Conservation (phyloP, 768 basidiomycete genomes). For the Collybiopsis luxurians region DNA sequence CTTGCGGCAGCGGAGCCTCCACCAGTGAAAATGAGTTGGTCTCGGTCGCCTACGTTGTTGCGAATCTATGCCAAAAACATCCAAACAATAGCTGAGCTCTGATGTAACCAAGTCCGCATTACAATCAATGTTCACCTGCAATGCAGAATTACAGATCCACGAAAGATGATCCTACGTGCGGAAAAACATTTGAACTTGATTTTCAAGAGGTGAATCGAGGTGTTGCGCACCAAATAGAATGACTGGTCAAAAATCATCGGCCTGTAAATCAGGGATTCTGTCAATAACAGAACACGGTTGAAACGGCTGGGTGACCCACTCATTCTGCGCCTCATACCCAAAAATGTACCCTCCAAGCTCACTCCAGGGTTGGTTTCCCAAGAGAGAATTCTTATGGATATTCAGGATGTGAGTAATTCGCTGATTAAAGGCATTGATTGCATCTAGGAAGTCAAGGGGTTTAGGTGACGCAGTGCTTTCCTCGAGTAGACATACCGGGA, state of each 20-base stretch:
- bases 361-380: constrained; percentile 34
- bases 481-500: too few relatives aligned
- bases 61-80: constrained; percentile 16
- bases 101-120: too few relatives aligned
- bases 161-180: constrained; percentile 13
- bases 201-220: not conserved
- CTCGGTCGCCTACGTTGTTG: constrained; percentile 21
- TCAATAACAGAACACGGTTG: not conserved
- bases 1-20: constrained; percentile 22
- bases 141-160: constrained; percentile 21
- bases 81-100: too few relatives aligned
- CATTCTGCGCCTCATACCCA: constrained; percentile 36
- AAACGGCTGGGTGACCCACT: constrained; percentile 13
- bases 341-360: constrained; percentile 34
- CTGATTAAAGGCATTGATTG: constrained; percentile 30
- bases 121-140: constrained; percentile 16
- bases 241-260: constrained; percentile 25
- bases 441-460: constrained; percentile 18
- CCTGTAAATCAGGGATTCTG: constrained; percentile 1
- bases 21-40: constrained; percentile 25
- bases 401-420: constrained; percentile 35
- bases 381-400: constrained; percentile 29
- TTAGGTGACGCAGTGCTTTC: too few relatives aligned
- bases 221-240: constrained; percentile 14
- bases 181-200: not conserved